Base-by-base conservation (phyloP, 768 basidiomycete species). In the Kwoniella bestiolae region DNA sequence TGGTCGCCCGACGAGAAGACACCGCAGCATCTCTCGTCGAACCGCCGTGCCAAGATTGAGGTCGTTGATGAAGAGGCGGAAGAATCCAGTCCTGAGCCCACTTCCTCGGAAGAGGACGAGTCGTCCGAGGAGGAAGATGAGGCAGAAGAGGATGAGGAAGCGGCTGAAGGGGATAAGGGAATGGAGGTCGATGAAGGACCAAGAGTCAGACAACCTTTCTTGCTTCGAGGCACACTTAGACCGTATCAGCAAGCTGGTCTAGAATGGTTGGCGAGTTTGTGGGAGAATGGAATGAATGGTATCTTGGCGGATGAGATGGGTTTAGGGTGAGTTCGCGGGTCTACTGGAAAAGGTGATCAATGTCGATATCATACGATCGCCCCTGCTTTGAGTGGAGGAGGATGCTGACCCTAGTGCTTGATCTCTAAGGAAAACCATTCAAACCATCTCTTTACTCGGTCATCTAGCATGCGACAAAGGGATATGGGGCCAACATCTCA, bases 251-350 rank as follows among this genome's bases (percentile, higher is more conserved):
- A 83, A 61, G 82, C 80, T 16, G 83, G 83, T 2, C 74, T 84
- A 18, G 83, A 83, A 50, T 84, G 83, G 83, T 81, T 84, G 12
- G 83, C 82, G 2, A 80, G 80, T 56, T 65, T 84, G 1, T 83
- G 83, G 71, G 70, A 79, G 21, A 82, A 82, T 38, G 79, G 80
- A 3, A 79, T 82, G 68, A 84, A 84, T 68, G 83, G 83, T 41
- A 83, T 83, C 35, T 68, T 83, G 41, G 92, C 92, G 1, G 94
- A 95, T 75, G 92, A 95, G 80, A 94, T 96, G 93, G 94, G 93
- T 47, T 82, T 95, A 6, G 93, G 93, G 92, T 94, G 74, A 45
- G 89, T 85, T n/a, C n/a, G n/a, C n/a, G n/a, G n/a, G n/a, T n/a
- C n/a, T n/a, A n/a, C n/a, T n/a, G n/a, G n/a, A n/a, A n/a, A n/a